Evolutionary conservation across 2,329 filamentous ascomycete genomes (phyloP).

Genomic region (Pyricularia grisea): DNA sequence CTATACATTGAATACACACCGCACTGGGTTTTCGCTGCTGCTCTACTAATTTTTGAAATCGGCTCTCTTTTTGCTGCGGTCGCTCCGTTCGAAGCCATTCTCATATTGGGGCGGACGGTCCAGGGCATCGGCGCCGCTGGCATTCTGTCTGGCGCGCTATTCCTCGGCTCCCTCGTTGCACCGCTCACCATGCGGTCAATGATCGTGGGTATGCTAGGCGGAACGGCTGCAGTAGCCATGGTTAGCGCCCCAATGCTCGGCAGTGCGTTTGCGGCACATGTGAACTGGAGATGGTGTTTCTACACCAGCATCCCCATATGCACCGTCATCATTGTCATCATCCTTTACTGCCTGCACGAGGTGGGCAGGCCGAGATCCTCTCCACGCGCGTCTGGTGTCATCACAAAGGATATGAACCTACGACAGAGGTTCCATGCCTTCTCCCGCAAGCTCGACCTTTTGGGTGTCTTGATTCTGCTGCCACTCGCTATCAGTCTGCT

Average conservation of each 20-base stretch:
- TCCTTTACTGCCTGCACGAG: conserved; percentile 12
- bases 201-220: conserved; percentile 11
- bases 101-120: conserved; percentile 43
- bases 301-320: conserved; percentile 29
- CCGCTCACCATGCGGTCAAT: conserved; percentile 12
- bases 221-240: conserved; percentile 18
- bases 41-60: conserved; percentile 28
- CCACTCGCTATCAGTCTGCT: conserved; percentile 31
- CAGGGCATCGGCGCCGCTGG: conserved; percentile 42
- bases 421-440: conserved; percentile 26
- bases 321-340: conserved; percentile 14
- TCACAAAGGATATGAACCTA: not conserved
- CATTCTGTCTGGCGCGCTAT: conserved; percentile 37
- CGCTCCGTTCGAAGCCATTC: conserved; percentile 33
- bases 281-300: conserved; percentile 26
- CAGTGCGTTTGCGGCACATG: conserved; percentile 22
- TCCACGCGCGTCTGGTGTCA: not conserved
- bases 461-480: conserved; percentile 8
- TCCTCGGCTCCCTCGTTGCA: conserved; percentile 24
- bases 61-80: conserved; percentile 28
- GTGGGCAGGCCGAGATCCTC: not conserved
- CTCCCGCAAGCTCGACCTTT: conserved; percentile 24
- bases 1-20: conserved; percentile 27
- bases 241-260: conserved; percentile 21
- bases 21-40: conserved; percentile 33